Evolutionary conservation across 345 rosid species (phyloP), one percentile per base, ranked within the genome.

Genomic region (Capsella bursapastoris): DNA sequence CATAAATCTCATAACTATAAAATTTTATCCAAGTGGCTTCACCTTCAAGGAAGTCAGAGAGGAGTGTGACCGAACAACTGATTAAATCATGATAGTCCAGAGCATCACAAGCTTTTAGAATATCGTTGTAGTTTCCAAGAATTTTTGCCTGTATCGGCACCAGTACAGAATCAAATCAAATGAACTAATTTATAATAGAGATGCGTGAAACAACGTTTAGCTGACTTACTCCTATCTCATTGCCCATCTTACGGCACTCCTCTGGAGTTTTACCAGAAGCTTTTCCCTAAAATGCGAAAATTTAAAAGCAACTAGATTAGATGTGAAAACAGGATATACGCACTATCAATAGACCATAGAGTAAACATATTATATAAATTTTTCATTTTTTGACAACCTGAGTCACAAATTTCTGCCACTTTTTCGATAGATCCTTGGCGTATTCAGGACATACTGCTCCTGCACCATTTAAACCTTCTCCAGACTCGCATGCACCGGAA

Each of bases 41-140:
- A 93, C 97, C 96, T 89, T 91, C 93, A 78, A 92, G 95, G 76
- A 79, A 89, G 60, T 87, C 85, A 10, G 80, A 80, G 55, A 93
- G 93, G 84, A 93, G 83, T 69, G 73, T 88, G 75, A 89, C 86
- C 6, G 98, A 89, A 66, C 88, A 88, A 81, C 83, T 87, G 79
- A 93, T 91, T 57, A 93, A 76, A 79, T 93, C 98, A 74, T 93
- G 97, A 87, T 91, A 93, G 78, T 93, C 97, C 87, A 93, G 78
- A 48, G 97, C 94, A 82, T 93, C 81, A 76, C 97, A 93, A 68
- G 92, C 82, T 80, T 64, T 83, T 75, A 93, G 80, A 71, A 88
- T 88, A 68, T 84, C 81, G 59, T 82, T 83, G 79, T 93, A 93
- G 73, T 84, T 82, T 68, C 81, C 64, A 66, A 93, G 85, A 81